Base-by-base conservation (phyloP, 805 yeast genomes). In the Candida manassasensis region DNA sequence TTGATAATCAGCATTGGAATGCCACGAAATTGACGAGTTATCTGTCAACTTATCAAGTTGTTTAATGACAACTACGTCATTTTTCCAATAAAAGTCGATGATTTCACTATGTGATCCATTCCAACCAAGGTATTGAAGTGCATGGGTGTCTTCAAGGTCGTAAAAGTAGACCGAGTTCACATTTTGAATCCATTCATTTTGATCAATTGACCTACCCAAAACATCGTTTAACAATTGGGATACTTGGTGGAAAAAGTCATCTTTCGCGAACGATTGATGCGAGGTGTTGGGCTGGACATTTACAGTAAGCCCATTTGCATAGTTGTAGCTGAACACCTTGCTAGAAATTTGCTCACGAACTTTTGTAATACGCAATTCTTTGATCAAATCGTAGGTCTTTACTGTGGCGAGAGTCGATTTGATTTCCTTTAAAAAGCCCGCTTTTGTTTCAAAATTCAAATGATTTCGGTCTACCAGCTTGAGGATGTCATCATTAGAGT, bases 111-210 rank as follows among this genome's bases (percentile, higher is more conserved):
- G 39, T 3, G 28, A 37, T 2, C 35, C 38, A 10, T 34, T 35
- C 27, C 37, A 47, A 3, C 25, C 25, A 12, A 39, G 37, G 18
- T 48, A 48, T 15, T 42, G 34, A 6, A 36, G 34, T 6, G n/a
- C 15, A 4, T 25, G 11, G 7, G 21, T 13, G 15, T 12, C 19
- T 6, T 27, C 29, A n/a, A 19, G 8, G 21, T 26, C 19, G 35
- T 61, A 57, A 38, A 43, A 55, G 32, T 55, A 54, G 18, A 61
- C 48, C 6, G 69, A 45, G 30, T 60, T 59, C 39, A 49, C 37
- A 3, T 55, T 50, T 6, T 40, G 46, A 11, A 61, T 44, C 61
- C 63, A 63, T 10, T 41, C 37, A 2, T 45, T 39, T n/a, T 37
- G 25, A 3, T 35, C 33, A 9, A 54, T 27, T 2, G 36, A 29